phyloP scores from a whole-genome alignment of 139 green algal genomes.

The Desmodesmus armatus region DNA sequence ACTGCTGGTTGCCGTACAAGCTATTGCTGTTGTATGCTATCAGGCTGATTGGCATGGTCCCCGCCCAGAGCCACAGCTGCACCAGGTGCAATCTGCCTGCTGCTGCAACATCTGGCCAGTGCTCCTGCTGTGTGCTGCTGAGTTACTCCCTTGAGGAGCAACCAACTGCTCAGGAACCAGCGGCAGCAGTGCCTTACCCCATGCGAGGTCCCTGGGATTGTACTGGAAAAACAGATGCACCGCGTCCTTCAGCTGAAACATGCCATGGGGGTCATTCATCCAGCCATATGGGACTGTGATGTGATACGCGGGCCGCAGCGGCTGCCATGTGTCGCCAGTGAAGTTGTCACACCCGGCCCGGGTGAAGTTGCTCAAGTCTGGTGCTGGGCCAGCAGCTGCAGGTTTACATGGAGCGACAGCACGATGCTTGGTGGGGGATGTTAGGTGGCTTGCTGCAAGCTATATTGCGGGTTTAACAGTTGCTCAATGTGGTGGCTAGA shows the following conservation, averaged over 20 bases:
- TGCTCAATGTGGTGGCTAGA: no score
- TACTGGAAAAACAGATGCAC: conserved; percentile 43
- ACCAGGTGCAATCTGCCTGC: not conserved
- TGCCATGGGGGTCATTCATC: conserved; percentile 44
- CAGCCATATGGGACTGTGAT: conserved; percentile 42
- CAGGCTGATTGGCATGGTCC: no score
- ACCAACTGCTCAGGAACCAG: no score
- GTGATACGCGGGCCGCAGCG: conserved; percentile 33
- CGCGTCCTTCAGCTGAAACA: conserved; percentile 38
- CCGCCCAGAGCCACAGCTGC: not conserved
- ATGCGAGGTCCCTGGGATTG: conserved; percentile 29
- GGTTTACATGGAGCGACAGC: no score
- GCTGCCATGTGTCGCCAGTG: conserved; percentile 30
- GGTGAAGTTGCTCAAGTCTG: conserved; percentile 2
- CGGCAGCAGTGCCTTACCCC: conserved; percentile 33
- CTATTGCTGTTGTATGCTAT: no score
- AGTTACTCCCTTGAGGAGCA: not conserved
- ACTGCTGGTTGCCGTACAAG: no score
- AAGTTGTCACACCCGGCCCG: conserved; percentile 44
- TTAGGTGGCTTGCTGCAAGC: no score
- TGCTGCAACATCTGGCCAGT: not conserved
- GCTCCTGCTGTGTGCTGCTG: not conserved
- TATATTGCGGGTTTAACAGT: no score
- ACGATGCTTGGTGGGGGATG: no score
- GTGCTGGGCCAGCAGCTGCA: conserved; percentile 9